phyloP scores from a whole-genome alignment of 208 protist genomes.

The Crithidia mellificae region DNA sequence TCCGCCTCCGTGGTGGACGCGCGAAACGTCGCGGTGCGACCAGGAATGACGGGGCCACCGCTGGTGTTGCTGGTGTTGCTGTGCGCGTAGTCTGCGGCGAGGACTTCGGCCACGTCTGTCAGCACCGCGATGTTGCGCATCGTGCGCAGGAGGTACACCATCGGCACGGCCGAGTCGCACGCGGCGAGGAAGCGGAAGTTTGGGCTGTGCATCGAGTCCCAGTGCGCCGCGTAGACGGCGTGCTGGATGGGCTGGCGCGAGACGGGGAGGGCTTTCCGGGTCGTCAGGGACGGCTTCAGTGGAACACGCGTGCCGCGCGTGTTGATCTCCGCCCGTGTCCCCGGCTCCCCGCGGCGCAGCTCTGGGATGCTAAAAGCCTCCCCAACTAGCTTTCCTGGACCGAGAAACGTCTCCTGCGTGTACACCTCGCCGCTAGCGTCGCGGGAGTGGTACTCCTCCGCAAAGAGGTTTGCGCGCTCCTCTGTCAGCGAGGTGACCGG shows the following conservation, averaged over 20 bases:
- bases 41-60: conserved; percentile 11
- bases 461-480: not conserved
- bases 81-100: conserved; percentile 27
- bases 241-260: conserved; percentile 38
- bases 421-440: conserved; percentile 8
- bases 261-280: conserved; percentile 5
- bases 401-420: conserved; percentile 23
- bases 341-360: conserved; percentile 23
- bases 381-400: not conserved
- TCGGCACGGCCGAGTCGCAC: conserved; percentile 82
- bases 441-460: conserved; percentile 1
- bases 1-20: conserved; percentile 22
- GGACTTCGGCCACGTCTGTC: conserved; percentile 45
- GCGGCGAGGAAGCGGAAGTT: conserved; percentile 83
- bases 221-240: conserved; percentile 88
- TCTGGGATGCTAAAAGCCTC: not conserved
- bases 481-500: not conserved
- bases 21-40: conserved; percentile 26
- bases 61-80: not conserved
- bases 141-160: conserved; percentile 72
- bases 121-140: conserved; percentile 53
- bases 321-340: conserved; percentile 15
- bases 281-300: conserved; percentile 33
- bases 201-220: conserved; percentile 75
- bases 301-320: conserved; percentile 11